Conservation (phyloP, 306 rosid species). For the Pterocarpus santalinus region DNA sequence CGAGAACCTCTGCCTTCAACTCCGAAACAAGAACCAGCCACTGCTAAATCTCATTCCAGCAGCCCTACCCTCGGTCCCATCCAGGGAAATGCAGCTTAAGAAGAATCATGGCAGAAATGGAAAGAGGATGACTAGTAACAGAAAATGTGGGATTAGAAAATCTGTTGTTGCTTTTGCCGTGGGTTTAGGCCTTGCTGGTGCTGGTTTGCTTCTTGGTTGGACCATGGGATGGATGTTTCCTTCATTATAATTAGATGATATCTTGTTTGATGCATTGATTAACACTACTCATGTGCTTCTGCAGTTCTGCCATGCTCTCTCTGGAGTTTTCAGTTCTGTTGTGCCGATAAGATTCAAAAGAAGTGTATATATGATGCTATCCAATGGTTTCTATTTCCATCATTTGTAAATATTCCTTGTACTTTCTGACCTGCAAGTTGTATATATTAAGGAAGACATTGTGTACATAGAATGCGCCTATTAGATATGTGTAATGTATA, state of each 20-base stretch:
- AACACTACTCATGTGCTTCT: constrained; percentile 24
- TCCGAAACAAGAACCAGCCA: constrained; percentile 65
- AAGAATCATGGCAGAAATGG: constrained; percentile 51
- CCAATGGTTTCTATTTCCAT: constrained; percentile 5
- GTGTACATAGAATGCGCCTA: constrained; percentile 28
- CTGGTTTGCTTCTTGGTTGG: constrained; percentile 95
- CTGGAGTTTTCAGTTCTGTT: constrained; percentile 33
- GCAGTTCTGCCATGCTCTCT: neutral
- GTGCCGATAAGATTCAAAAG: constrained; percentile 29
- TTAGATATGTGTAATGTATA: neutral
- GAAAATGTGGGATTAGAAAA: constrained; percentile 53
- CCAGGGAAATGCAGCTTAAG: constrained; percentile 55
- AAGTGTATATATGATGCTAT: constrained; percentile 16
- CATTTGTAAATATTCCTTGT: constrained; percentile 23
- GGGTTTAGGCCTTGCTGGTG: constrained; percentile 85
- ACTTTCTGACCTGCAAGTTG: constrained; percentile 19
- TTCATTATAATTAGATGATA: constrained; percentile 35
- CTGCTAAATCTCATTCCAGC: constrained; percentile 56
- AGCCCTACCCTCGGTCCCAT: constrained; percentile 58
- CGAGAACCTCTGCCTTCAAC: constrained; percentile 83
- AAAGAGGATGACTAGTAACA: constrained; percentile 52
- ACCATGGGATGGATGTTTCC: constrained; percentile 94
- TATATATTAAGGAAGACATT: constrained; percentile 28
- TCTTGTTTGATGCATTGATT: constrained; percentile 33
- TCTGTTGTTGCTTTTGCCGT: constrained; percentile 65